Base-by-base conservation (phyloP, 2,329 filamentous ascomycete genomes). In the Geosmithia putterillii region DNA sequence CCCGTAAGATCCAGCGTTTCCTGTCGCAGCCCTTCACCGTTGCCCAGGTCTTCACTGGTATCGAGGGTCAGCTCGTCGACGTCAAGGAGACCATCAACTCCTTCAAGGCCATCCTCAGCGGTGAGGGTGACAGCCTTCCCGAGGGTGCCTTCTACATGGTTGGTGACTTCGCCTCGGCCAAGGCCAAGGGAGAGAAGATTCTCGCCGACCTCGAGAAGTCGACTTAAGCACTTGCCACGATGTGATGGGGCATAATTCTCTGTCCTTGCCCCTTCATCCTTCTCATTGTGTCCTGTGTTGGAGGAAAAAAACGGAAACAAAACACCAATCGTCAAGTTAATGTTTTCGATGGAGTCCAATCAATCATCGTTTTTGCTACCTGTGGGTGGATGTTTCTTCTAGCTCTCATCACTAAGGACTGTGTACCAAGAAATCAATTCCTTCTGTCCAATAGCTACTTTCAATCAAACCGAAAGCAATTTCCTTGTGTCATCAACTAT, bases 1-100 rank as follows among this genome's bases (percentile, higher is more conserved):
- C 92, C 70, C 90, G 92, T 78, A 96, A 96, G 81, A 83, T 98
- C 67, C 92, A 98, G 80, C 86, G 89, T 84, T 98, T 98, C 88
- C 78, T 98, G 78, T 86, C 80, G 71, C 92, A 98, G 79, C 92
- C 92, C 65, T 98, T 98, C 81, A 92, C 92, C 58, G 92, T 82
- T 51, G 78, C 74, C 54, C 73, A 81, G 63, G 78, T 89, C 61
- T 89, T 89, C 81, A 89, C 84, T 70, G 77, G 77, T 72, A 95
- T 95, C 66, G 86, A 95, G 83, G 92, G 92, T 71, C 79, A 80
- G 71, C 85, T 98, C 57, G 92, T 98, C 60, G 88, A 95, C 71
- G 77, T 98, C 57, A 96, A 98, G 86, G 88, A 95, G 70, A 98
- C 92, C 66, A 95, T 98, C 63, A 66, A 74, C 62, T 94, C 85